Evolutionary conservation across 2,329 filamentous ascomycete genomes (phyloP).

Genomic region (Stachybotrys chlorohalonatus): DNA sequence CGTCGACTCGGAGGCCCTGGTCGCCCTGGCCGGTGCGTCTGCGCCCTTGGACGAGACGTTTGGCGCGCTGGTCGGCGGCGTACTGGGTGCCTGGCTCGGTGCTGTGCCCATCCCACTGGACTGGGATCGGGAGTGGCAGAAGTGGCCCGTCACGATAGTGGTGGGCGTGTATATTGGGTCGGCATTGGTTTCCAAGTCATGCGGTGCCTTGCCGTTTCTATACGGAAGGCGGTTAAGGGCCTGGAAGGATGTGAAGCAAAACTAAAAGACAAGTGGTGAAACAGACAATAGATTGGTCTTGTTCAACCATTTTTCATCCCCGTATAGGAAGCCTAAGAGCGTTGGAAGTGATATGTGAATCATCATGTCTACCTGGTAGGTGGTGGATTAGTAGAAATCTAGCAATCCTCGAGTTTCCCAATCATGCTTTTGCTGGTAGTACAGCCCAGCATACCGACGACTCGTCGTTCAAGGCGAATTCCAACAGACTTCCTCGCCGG

Average conservation of each 20-base stretch:
- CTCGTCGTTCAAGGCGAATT: too few species aligned
- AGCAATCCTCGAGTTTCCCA: too few species aligned
- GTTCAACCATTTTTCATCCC: too few species aligned
- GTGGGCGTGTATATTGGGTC: slow-evolving; percentile 76
- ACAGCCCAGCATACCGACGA: too few species aligned
- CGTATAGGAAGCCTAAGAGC: too few species aligned
- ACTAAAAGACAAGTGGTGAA: slow-evolving; percentile 8
- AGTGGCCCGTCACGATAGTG: slow-evolving; percentile 89
- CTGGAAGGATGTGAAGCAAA: slow-evolving; percentile 13
- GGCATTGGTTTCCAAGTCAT: slow-evolving; percentile 56
- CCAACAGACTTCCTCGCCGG: too few species aligned
- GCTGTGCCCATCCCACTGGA: slow-evolving; percentile 93
- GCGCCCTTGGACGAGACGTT: slow-evolving; percentile 76
- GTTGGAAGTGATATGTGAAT: too few species aligned
- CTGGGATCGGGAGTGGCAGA: slow-evolving; percentile 99
- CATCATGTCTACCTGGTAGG: too few species aligned
- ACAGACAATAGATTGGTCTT: too few species aligned
- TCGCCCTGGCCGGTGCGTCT: slow-evolving; percentile 55
- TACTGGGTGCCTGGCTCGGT: slow-evolving; percentile 82
- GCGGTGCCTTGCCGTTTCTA: slow-evolving; percentile 33
- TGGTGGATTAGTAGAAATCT: too few species aligned
- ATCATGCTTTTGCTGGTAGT: too few species aligned
- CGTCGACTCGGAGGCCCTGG: slow-evolving; percentile 63
- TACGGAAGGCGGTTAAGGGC: slow-evolving; percentile 34
- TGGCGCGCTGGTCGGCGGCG: slow-evolving; percentile 68